Percentiles rank a stretch among this genome's conserved stretches.
These are phyloP conservation scores for Phytophthora sansomeana DNA, from an alignment of 352 stramenopile species.

Conservation along the genomic window DNA sequence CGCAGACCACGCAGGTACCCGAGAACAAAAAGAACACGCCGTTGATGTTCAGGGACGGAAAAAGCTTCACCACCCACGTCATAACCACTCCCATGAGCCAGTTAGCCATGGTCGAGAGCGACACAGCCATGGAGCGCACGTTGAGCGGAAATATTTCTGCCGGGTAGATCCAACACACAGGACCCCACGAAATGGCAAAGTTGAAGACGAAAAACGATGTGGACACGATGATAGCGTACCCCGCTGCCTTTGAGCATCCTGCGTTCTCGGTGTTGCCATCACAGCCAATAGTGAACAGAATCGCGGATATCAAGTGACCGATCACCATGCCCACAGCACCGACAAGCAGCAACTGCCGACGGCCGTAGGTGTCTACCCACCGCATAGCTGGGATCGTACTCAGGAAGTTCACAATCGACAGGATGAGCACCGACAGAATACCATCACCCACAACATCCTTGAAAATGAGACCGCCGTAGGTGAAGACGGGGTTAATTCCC, in stretches of 20 bases:
- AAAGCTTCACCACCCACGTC: conserved; percentile 61
- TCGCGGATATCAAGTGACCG: conserved; percentile 47
- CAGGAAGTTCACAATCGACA: conserved; percentile 59
- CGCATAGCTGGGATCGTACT: conserved; percentile 60
- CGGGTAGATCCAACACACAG: conserved; percentile 52
- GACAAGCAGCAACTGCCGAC: conserved; percentile 49
- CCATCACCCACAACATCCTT: conserved; percentile 53
- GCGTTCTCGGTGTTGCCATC: conserved; percentile 46
- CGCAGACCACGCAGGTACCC: conserved; percentile 47
- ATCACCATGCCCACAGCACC: conserved; percentile 54
- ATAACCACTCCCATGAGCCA: conserved; percentile 60
- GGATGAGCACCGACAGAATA: conserved; percentile 53
- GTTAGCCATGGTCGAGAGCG: conserved; percentile 58
- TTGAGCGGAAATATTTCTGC: conserved; percentile 49
- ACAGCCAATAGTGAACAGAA: conserved; percentile 51
- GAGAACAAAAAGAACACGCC: conserved; percentile 64
- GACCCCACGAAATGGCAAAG: conserved; percentile 48
- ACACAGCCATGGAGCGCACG: conserved; percentile 54
- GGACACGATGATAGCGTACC: conserved; percentile 52
- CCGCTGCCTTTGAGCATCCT: conserved; percentile 42
- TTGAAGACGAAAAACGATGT: conserved; percentile 56
- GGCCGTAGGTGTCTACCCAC: conserved; percentile 54
- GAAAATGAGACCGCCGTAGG: conserved; percentile 58
- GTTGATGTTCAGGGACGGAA: conserved; percentile 55
- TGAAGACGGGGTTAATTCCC: conserved; percentile 61